phyloP scores from a whole-genome alignment of 345 rosid species.

The Microcos paniculata region DNA sequence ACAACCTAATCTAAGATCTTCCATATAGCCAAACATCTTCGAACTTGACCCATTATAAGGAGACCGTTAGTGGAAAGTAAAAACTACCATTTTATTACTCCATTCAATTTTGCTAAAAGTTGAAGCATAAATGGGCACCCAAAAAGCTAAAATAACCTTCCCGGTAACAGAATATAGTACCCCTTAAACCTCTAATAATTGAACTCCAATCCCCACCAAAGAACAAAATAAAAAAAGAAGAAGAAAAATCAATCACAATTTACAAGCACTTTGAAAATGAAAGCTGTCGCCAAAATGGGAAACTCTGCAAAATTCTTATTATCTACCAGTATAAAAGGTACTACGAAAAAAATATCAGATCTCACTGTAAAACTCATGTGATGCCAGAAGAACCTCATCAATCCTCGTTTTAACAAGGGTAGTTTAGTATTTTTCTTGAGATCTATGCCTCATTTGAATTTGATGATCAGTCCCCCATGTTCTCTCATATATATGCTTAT shows the following conservation, averaged over 20 bases:
- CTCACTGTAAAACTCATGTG: neutral
- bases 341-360: neutral
- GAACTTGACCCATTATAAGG: neutral
- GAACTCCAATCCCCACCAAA: slow-evolving; percentile 6
- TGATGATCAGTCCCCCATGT: slow-evolving; percentile 31
- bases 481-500: slow-evolving; percentile 1
- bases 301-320: slow-evolving; percentile 4
- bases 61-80: neutral
- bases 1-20: neutral
- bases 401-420: slow-evolving; percentile 4
- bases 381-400: neutral
- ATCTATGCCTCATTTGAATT: slow-evolving; percentile 13
- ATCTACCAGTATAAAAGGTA: neutral
- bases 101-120: neutral
- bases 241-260: neutral
- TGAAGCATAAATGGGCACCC: neutral
- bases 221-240: neutral
- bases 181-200: neutral
- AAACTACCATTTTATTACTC: neutral
- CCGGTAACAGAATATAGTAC: neutral
- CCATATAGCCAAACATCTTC: neutral
- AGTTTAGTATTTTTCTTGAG: neutral
- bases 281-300: slow-evolving; percentile 3
- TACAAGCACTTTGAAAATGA: neutral
- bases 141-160: neutral